phyloP scores from a whole-genome alignment of 2,329 filamentous ascomycete genomes.

The Ophiostoma novo-ulmi region DNA sequence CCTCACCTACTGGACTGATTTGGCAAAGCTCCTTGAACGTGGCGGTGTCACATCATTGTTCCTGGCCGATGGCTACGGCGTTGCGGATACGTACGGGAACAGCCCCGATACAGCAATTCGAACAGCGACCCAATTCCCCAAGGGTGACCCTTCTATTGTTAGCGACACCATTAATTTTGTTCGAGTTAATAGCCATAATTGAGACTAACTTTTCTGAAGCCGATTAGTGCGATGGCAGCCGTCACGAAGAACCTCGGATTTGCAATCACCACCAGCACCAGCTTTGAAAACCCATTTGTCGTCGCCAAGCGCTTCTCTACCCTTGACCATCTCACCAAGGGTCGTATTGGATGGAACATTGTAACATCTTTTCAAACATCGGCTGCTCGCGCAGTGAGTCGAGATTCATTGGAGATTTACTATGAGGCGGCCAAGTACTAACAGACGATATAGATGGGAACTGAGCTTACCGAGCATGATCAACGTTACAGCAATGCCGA shows the following conservation, averaged over 20 bases:
- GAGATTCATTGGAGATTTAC: not conserved
- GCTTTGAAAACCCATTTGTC: constrained; percentile 3
- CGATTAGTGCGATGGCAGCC: not conserved
- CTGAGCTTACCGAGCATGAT: not conserved
- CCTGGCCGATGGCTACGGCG: not conserved
- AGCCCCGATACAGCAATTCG: not conserved
- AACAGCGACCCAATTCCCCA: not conserved
- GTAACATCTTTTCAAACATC: constrained; percentile 9
- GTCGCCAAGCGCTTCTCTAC: constrained; percentile 2
- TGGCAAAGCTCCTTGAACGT: not conserved
- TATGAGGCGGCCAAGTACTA: not conserved
- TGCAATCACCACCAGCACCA: not conserved
- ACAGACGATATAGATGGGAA: not conserved
- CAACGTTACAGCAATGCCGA: not conserved
- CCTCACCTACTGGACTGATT: not conserved
- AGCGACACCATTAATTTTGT: not conserved
- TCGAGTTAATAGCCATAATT: not conserved
- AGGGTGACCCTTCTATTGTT: not conserved
- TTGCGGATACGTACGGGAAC: not conserved
- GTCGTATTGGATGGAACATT: constrained; percentile 4
- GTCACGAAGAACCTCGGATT: not conserved
- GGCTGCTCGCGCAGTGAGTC: not conserved
- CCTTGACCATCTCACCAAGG: not conserved
- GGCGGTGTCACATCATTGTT: not conserved
- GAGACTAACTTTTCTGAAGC: not conserved